A percentile compares a stretch with the other conserved stretches of the same genome.
These are phyloP conservation scores for Podospora pseudocomata DNA, from an alignment of 495 filamentous ascomycete genomes.

Conservation along the genomic window DNA sequence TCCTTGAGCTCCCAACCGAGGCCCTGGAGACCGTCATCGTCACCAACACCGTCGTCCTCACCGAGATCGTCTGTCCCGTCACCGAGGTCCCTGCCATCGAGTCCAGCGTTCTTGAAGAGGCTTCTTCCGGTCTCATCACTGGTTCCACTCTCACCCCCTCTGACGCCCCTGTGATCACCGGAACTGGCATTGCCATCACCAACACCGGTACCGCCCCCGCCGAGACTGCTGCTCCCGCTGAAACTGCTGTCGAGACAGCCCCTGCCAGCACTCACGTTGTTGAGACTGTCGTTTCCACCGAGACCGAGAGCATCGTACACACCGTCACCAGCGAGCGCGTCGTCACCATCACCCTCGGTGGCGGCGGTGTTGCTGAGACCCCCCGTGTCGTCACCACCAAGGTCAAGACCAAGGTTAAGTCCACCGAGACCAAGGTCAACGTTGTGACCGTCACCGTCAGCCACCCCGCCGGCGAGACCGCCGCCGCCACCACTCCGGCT, in stretches of 20 bases:
- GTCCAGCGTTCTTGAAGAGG: conserved; percentile 35
- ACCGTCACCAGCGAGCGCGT: conserved; percentile 28
- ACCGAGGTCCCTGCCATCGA: conserved; percentile 39
- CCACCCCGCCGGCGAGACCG: background rate
- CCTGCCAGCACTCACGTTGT: conserved; percentile 12
- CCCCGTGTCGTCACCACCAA: conserved; percentile 36
- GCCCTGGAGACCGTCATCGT: conserved; percentile 37
- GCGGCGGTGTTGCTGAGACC: conserved; percentile 28
- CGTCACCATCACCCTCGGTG: conserved; percentile 41
- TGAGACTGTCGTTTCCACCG: conserved; percentile 11
- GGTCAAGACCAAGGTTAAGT: conserved; percentile 34
- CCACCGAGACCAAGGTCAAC: conserved; percentile 26
- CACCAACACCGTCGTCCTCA: conserved; percentile 45
- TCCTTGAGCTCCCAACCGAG: conserved; percentile 27
- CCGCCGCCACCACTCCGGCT: background rate
- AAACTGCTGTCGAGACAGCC: conserved; percentile 18
- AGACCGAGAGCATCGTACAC: conserved; percentile 15
- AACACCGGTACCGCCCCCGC: conserved; percentile 21
- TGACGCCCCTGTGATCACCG: conserved; percentile 24
- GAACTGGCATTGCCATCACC: background rate
- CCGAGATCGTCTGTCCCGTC: conserved; percentile 46
- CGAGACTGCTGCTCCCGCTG: conserved; percentile 23
- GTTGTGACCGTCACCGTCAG: conserved; percentile 23
- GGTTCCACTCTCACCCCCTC: conserved; percentile 21
- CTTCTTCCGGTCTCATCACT: conserved; percentile 35